Conservation (phyloP, 2,329 filamentous ascomycete genomes). For the Talaromyces albobiverticillius region DNA sequence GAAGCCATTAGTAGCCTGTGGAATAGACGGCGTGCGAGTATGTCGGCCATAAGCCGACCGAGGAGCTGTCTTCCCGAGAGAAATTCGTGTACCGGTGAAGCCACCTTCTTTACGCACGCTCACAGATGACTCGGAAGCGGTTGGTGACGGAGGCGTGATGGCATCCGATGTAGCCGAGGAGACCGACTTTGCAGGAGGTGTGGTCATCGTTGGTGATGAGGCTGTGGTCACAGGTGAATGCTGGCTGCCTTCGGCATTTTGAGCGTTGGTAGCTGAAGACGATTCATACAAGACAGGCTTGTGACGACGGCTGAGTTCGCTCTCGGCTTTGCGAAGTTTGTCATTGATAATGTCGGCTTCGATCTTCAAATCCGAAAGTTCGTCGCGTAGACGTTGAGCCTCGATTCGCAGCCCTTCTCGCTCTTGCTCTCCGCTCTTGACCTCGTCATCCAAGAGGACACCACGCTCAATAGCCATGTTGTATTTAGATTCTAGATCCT, state of each 20-base stretch:
- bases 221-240: slow-evolving; percentile 74
- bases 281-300: slow-evolving; percentile 51
- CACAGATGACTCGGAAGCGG: slow-evolving; percentile 80
- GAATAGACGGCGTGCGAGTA: slow-evolving; percentile 58
- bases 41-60: slow-evolving; percentile 51
- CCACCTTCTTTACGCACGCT: slow-evolving; percentile 53
- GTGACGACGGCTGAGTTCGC: slow-evolving; percentile 48
- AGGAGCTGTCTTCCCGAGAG: slow-evolving; percentile 52
- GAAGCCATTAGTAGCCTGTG: slow-evolving; percentile 42
- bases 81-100: slow-evolving; percentile 45
- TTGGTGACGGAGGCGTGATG: slow-evolving; percentile 86
- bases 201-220: slow-evolving; percentile 88
- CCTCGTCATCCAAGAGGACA: slow-evolving; percentile 93
- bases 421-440: slow-evolving; percentile 87
- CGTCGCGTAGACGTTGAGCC: slow-evolving; percentile 81
- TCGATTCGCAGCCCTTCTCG: slow-evolving; percentile 86
- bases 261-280: slow-evolving; percentile 48
- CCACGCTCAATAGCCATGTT: slow-evolving; percentile 88
- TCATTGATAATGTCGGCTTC: slow-evolving; percentile 92
- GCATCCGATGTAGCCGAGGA: slow-evolving; percentile 62
- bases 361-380: slow-evolving; percentile 88
- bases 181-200: slow-evolving; percentile 72
- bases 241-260: slow-evolving; percentile 68
- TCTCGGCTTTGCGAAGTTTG: slow-evolving; percentile 75
- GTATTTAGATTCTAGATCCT: slow-evolving; percentile 96